Base-by-base conservation (phyloP, 495 filamentous ascomycete genomes). In the Terfezia claveryi region DNA sequence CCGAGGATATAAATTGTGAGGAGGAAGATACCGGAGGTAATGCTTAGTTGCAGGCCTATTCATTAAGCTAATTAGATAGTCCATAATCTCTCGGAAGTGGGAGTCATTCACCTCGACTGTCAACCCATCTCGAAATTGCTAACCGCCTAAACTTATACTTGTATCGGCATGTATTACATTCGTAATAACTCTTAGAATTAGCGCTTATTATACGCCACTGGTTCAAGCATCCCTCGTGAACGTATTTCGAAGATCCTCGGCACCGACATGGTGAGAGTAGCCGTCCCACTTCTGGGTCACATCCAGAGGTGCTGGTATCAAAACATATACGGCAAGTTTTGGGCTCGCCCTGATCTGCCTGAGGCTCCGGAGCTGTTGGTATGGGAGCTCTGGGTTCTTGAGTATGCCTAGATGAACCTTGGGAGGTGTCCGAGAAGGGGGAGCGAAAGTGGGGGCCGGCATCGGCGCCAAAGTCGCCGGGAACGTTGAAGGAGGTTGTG, bases 231-330 rank as follows among this genome's bases (percentile, higher is more conserved):
- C 79, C 83, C 66, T 94, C 85, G 67, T 98, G 91, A 38, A 96
- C 87, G 71, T 93, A 95, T 68, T 82, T 81, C 55, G 87, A 84
- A 12, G 81, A 84, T 54, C 91, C 91, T 69, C 83, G 89, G 72
- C 91, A 98, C 67, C 80, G 79, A 73, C 91, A 98, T 5, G 91
- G 91, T 36, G 84, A 81, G 51, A 98, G 74, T n/a, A 98, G 71
- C 6, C 86, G 81, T 41, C 87, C 87, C 38, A 76, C 70, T 55
- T 82, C 76, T n/a, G 80, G 77, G 60, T 77, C 74, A 52, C 80
- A 70, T 49, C 86, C 74, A 59, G 80, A 81, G 10, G 85, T 89
- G 2, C 88, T 85, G 37, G 78, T 80, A 58, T 95, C 91, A 50
- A 94, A 72, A 64, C 91, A 98, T 59, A 98, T 98, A 52, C 91